phyloP scores from a whole-genome alignment of 1,284 basidiomycete species.

The Meira miltonrushii region DNA sequence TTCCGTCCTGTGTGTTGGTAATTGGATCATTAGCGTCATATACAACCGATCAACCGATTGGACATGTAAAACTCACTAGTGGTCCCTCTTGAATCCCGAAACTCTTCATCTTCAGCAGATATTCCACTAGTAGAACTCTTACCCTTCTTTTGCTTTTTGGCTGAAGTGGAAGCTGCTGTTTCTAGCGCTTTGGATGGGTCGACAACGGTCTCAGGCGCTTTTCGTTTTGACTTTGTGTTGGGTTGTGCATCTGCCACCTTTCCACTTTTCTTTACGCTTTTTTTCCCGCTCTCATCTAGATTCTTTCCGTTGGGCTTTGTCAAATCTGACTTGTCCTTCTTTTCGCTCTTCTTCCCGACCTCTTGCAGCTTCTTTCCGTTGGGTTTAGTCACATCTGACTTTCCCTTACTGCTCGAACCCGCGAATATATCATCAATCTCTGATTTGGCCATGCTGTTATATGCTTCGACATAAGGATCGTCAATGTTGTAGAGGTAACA shows the following conservation, averaged over 20 bases:
- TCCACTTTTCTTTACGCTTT: background rate
- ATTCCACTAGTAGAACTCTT: background rate
- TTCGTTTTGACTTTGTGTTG: background rate
- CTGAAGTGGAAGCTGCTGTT: too few species aligned
- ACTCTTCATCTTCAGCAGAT: constrained; percentile 3
- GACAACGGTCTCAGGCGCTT: background rate
- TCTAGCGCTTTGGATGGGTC: constrained; percentile 1
- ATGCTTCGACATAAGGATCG: too few species aligned
- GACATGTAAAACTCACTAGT: background rate
- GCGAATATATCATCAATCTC: constrained; percentile 5
- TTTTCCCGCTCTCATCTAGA: background rate
- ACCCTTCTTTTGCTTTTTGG: background rate
- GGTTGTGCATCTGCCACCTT: background rate
- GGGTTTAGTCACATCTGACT: background rate
- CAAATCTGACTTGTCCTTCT: background rate
- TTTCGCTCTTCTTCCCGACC: background rate
- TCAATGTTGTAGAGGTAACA: too few species aligned
- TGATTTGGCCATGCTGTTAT: background rate
- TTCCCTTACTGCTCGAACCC: background rate
- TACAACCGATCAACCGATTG: background rate
- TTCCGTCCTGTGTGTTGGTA: background rate
- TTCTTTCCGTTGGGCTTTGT: background rate
- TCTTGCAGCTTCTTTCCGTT: background rate
- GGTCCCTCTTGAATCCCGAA: background rate
- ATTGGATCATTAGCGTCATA: background rate